These are phyloP conservation scores for Aspergillus coremiiformis DNA, from an alignment of 495 filamentous ascomycete genomes.

Conservation along the genomic window DNA sequence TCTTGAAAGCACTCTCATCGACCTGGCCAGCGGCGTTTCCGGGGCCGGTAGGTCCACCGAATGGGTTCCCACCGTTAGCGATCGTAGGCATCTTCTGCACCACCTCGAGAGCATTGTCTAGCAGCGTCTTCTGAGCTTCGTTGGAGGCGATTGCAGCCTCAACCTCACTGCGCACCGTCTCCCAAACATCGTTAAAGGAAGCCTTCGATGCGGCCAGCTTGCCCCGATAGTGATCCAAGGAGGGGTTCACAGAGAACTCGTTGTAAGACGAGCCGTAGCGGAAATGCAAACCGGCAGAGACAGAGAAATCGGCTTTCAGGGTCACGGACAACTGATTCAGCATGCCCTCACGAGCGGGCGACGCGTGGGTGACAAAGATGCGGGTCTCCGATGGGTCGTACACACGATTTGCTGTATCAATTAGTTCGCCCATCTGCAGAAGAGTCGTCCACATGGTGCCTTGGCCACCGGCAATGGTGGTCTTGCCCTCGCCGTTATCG, in stretches of 20 bases:
- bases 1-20: conserved; percentile 99
- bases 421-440: conserved; percentile 95
- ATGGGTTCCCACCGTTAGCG: conserved; percentile 92
- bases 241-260: conserved; percentile 98
- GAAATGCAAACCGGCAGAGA: conserved; percentile 97
- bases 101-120: conserved; percentile 82
- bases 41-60: conserved; percentile 76
- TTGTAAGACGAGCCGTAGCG: conserved; percentile 99
- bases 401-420: conserved; percentile 95
- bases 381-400: conserved; percentile 99
- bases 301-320: conserved; percentile 96
- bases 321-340: conserved; percentile 97
- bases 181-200: conserved; percentile 99
- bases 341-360: conserved; percentile 91
- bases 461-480: conserved; percentile 95
- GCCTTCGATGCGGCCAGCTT: conserved; percentile 99
- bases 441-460: conserved; percentile 99
- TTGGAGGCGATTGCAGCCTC: conserved; percentile 88
- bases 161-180: conserved; percentile 93
- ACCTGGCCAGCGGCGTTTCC: conserved; percentile 74
- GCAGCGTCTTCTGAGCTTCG: conserved; percentile 80
- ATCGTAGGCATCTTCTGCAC: conserved; percentile 93
- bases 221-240: conserved; percentile 94
- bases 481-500: conserved; percentile 96
- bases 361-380: conserved; percentile 94